These are phyloP conservation scores for Colletotrichum euphorbiae DNA, from an alignment of 2,329 filamentous ascomycete species.

Conservation along the genomic window DNA sequence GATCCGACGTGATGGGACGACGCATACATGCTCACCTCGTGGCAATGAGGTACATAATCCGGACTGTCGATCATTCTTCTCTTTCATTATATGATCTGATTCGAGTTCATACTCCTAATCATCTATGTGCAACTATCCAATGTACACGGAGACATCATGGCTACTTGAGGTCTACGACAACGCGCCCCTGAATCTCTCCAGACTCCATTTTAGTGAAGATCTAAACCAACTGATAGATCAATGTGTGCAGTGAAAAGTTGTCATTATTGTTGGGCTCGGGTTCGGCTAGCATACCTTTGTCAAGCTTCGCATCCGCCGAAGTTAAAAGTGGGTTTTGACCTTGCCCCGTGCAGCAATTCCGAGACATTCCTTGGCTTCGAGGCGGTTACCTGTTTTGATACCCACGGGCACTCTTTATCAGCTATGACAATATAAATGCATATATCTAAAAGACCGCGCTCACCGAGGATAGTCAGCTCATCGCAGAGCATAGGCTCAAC, in stretches of 20 bases:
- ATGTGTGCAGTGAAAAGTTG: neutral
- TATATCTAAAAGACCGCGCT: neutral
- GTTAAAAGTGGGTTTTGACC: slow-evolving; percentile 36
- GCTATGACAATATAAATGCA: neutral
- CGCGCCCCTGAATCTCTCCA: slow-evolving; percentile 35
- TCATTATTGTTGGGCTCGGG: neutral
- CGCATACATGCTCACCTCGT: too few relatives aligned
- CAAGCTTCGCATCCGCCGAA: slow-evolving; percentile 37
- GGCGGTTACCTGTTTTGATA: slow-evolving; percentile 36
- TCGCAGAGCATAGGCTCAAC: slow-evolving; percentile 31
- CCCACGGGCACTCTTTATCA: slow-evolving; percentile 13
- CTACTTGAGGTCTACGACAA: slow-evolving; percentile 36
- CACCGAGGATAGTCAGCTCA: slow-evolving; percentile 39
- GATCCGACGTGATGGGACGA: neutral
- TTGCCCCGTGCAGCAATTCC: slow-evolving; percentile 35
- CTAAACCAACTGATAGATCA: neutral
- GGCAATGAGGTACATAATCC: too few relatives aligned
- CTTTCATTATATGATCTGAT: slow-evolving; percentile 10
- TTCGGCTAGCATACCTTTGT: slow-evolving; percentile 26
- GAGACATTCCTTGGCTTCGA: slow-evolving; percentile 39
- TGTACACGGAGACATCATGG: too few relatives aligned
- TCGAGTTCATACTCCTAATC: neutral
- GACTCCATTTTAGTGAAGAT: slow-evolving; percentile 37
- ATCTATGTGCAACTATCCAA: neutral
- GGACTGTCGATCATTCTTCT: neutral